phyloP scores from a whole-genome alignment of 257 asterid species.

The Vinca minor region DNA sequence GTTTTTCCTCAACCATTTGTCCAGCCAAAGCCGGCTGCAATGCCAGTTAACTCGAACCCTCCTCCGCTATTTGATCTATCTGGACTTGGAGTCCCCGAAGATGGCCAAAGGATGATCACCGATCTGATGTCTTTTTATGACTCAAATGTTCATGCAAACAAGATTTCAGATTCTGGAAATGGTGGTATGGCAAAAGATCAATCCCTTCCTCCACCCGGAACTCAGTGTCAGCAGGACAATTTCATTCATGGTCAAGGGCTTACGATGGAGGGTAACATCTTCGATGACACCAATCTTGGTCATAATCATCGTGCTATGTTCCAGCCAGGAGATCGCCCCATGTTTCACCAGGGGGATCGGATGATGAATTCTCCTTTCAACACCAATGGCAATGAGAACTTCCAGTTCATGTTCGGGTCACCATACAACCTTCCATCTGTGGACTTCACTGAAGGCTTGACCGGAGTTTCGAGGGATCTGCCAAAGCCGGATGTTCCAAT shows the following conservation, averaged over 20 bases:
- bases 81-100: conserved; percentile 67
- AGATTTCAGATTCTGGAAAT: conserved; percentile 21
- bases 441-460: conserved; percentile 35
- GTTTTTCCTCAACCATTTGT: conserved; percentile 38
- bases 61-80: conserved; percentile 38
- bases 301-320: conserved; percentile 25
- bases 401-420: conserved; percentile 47
- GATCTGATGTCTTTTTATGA: conserved; percentile 69
- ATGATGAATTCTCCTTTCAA: conserved; percentile 32
- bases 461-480: conserved; percentile 30
- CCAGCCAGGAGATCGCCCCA: conserved; percentile 25
- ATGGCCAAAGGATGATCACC: conserved; percentile 59
- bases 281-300: conserved; percentile 28
- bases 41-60: conserved; percentile 19
- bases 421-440: conserved; percentile 34
- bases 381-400: conserved; percentile 30
- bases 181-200: conserved; percentile 27
- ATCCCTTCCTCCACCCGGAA: conserved; percentile 17
- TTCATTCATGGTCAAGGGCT: conserved; percentile 38
- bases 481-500: conserved; percentile 39
- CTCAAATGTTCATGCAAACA: conserved; percentile 36
- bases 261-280: conserved; percentile 31
- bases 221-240: conserved; percentile 31
- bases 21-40: conserved; percentile 27
- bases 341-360: conserved; percentile 23